phyloP scores from a whole-genome alignment of 768 basidiomycete genomes.

The Trametes sanguinea region DNA sequence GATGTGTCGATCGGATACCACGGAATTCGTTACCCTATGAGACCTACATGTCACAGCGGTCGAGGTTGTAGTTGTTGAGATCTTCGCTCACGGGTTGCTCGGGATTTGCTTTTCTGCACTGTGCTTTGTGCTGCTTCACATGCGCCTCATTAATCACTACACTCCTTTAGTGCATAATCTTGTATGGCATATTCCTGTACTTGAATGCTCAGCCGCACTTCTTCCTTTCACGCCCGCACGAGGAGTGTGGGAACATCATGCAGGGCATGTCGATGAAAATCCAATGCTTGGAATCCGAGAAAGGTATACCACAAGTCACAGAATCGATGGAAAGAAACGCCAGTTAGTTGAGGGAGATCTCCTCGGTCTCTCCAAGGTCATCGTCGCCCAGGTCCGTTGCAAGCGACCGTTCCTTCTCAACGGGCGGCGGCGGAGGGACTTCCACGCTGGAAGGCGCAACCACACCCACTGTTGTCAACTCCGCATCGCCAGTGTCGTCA shows the following conservation, averaged over 20 bases:
- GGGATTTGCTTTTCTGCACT: background rate
- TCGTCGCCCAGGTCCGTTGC: conserved; percentile 60
- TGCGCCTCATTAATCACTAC: background rate
- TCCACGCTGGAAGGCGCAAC: conserved; percentile 68
- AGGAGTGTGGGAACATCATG: too few species aligned
- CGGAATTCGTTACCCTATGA: conserved; percentile 5
- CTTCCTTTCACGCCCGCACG: too few species aligned
- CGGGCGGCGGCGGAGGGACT: conserved; percentile 77
- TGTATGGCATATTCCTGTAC: background rate
- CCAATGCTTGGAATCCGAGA: too few species aligned
- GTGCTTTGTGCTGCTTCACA: background rate
- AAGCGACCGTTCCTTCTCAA: conserved; percentile 64
- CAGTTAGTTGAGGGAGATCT: conserved; percentile 46
- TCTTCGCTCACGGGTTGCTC: background rate
- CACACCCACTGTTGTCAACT: conserved; percentile 34
- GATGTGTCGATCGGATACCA: conserved; percentile 11
- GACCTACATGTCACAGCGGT: background rate
- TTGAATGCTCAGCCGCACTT: background rate
- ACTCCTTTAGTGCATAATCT: background rate
- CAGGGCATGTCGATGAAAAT: too few species aligned
- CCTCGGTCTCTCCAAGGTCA: conserved; percentile 78
- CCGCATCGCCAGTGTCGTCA: conserved; percentile 15
- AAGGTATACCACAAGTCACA: background rate
- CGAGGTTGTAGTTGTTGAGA: background rate
- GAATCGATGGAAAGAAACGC: background rate